Conservation (phyloP, 2,329 filamentous ascomycete species). For the Geoglossum cookeanum region DNA sequence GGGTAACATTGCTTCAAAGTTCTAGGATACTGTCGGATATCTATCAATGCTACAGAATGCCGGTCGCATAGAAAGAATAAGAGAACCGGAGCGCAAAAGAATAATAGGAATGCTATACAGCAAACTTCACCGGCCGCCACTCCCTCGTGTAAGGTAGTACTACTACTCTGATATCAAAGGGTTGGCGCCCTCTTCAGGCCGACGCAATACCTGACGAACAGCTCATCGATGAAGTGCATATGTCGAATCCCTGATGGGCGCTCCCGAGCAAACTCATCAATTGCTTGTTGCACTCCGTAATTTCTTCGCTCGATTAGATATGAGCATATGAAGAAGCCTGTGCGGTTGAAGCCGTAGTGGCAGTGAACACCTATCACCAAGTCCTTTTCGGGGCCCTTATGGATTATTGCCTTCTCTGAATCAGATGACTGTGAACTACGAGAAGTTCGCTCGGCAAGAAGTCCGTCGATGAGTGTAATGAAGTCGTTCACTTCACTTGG, state of each 20-base stretch:
- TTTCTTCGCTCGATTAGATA: slow-evolving; percentile 73
- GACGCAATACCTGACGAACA: slow-evolving; percentile 58
- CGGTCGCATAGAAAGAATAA: not conserved
- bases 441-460: slow-evolving; percentile 35
- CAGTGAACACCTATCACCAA: slow-evolving; percentile 65
- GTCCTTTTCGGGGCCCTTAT: slow-evolving; percentile 22
- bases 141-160: not conserved
- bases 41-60: not conserved
- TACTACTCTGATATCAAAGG: not conserved
- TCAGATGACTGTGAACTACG: not conserved
- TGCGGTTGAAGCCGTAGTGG: slow-evolving; percentile 90
- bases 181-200: slow-evolving; percentile 23
- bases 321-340: slow-evolving; percentile 74
- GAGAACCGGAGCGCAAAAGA: not conserved
- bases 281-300: slow-evolving; percentile 53
- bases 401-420: slow-evolving; percentile 4
- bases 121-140: not conserved
- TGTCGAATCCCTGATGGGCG: slow-evolving; percentile 75
- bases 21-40: too few species aligned
- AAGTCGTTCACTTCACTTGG: slow-evolving; percentile 40
- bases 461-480: slow-evolving; percentile 36
- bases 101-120: not conserved
- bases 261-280: slow-evolving; percentile 54
- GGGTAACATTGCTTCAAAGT: too few species aligned
- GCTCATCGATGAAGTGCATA: slow-evolving; percentile 66